Evolutionary conservation across 306 rosid species (phyloP).

Genomic region (Oxytropis ochrocephala): DNA sequence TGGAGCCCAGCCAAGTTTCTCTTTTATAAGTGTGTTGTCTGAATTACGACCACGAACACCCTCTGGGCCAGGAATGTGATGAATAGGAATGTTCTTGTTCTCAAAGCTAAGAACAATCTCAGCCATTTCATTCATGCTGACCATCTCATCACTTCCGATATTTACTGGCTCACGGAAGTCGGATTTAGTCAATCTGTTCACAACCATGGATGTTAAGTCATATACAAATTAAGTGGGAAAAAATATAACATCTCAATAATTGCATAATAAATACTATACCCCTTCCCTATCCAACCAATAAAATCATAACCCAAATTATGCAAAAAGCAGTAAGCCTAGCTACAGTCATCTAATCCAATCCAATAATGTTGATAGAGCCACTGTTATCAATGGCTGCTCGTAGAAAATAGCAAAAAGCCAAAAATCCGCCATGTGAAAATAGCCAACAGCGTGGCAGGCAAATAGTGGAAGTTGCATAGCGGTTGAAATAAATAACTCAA

Average conservation of each 20-base stretch:
- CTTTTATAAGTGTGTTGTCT: slow-evolving; percentile 91
- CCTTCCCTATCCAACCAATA: not conserved
- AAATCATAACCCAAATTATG: not conserved
- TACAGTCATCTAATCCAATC: not conserved
- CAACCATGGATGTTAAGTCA: not conserved
- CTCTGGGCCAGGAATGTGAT: slow-evolving; percentile 98
- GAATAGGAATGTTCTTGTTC: slow-evolving; percentile 72
- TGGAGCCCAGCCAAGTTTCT: slow-evolving; percentile 99
- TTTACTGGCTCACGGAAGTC: slow-evolving; percentile 97
- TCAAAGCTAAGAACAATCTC: slow-evolving; percentile 93
- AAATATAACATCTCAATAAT: not conserved
- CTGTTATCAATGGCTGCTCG: too few species aligned
- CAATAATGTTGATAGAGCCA: not conserved
- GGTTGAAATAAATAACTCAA: too few species aligned
- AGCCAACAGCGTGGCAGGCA: too few species aligned
- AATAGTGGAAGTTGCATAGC: too few species aligned
- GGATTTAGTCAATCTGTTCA: slow-evolving; percentile 83
- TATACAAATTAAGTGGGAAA: not conserved
- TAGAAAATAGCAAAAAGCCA: too few species aligned
- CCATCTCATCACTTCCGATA: slow-evolving; percentile 99
- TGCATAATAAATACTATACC: not conserved
- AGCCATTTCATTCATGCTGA: slow-evolving; percentile 99
- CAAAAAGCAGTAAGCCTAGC: not conserved
- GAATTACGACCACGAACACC: slow-evolving; percentile 99
- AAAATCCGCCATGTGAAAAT: too few species aligned